Conservation (phyloP, 176 grass and related monocot genomes). For the Bromus sterilis region DNA sequence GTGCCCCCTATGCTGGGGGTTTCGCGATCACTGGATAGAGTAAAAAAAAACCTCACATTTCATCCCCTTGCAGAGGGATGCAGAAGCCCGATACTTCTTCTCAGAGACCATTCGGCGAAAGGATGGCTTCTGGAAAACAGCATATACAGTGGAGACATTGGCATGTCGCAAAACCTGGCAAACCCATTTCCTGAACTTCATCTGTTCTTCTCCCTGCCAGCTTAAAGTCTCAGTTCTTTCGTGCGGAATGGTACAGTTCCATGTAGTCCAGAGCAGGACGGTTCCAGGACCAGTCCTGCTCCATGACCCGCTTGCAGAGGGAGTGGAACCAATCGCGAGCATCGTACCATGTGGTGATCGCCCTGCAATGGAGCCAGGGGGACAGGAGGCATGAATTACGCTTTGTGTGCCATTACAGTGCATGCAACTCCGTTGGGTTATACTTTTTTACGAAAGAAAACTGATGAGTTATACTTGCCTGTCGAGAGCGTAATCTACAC, state of each 20-base stretch:
- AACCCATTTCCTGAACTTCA: neutral
- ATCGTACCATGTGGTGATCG: conserved; percentile 67
- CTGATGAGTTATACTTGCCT: conserved; percentile 33
- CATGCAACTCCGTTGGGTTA: neutral
- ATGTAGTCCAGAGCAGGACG: conserved; percentile 85
- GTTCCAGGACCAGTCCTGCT: conserved; percentile 99
- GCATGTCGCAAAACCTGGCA: neutral
- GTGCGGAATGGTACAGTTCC: conserved; percentile 76
- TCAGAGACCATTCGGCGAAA: neutral
- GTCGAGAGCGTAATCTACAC: conserved; percentile 71
- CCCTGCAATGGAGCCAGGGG: conserved; percentile 52
- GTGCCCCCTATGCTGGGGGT: neutral
- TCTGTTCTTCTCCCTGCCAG: neutral
- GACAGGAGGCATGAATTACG: neutral
- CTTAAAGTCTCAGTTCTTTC: conserved; percentile 30
- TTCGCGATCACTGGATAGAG: neutral
- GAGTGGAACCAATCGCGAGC: conserved; percentile 52
- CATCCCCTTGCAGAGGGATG: neutral
- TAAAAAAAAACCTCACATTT: neutral
- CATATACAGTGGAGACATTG: neutral
- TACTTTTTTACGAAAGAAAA: neutral
- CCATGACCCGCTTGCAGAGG: conserved; percentile 86
- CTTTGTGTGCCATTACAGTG: neutral
- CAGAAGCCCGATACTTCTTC: neutral
- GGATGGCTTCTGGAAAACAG: neutral